A percentile compares a stretch with the other conserved stretches of the same genome.
Evolutionary conservation across 2,329 filamentous ascomycete genomes (phyloP).

Genomic region (Stemphylium lycopersici): DNA sequence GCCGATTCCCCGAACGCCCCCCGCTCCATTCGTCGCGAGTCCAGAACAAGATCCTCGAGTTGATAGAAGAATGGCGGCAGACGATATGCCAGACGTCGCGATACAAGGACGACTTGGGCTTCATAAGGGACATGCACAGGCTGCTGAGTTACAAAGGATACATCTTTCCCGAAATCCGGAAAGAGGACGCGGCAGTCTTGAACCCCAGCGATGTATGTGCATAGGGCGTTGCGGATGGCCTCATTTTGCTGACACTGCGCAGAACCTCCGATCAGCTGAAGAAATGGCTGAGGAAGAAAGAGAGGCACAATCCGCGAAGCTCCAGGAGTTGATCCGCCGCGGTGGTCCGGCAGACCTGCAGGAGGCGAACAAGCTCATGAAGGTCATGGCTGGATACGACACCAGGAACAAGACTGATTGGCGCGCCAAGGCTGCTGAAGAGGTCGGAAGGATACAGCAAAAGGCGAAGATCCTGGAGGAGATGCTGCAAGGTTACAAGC

Average conservation of each 20-base stretch:
- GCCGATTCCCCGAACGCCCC: constrained; percentile 92
- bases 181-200: constrained; percentile 93
- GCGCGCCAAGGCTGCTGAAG: constrained; percentile 94
- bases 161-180: constrained; percentile 86
- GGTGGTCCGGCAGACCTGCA: constrained; percentile 92
- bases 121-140: constrained; percentile 97
- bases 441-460: constrained; percentile 92
- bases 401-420: constrained; percentile 96
- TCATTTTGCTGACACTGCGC: constrained; percentile 27
- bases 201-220: constrained; percentile 91
- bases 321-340: constrained; percentile 93
- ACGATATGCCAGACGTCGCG: constrained; percentile 98
- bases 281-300: constrained; percentile 98
- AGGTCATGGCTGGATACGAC: constrained; percentile 98
- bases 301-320: constrained; percentile 94
- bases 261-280: constrained; percentile 95
- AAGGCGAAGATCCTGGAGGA: constrained; percentile 93
- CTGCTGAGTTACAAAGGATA: constrained; percentile 97
- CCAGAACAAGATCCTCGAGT: constrained; percentile 89
- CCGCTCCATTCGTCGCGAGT: constrained; percentile 85
- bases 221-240: background rate
- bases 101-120: constrained; percentile 96
- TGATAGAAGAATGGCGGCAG: constrained; percentile 97
- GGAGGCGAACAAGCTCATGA: constrained; percentile 97
- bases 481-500: constrained; percentile 81